Evolutionary conservation across 176 grass and related monocot genomes (phyloP).

Genomic region (Carex pumila): DNA sequence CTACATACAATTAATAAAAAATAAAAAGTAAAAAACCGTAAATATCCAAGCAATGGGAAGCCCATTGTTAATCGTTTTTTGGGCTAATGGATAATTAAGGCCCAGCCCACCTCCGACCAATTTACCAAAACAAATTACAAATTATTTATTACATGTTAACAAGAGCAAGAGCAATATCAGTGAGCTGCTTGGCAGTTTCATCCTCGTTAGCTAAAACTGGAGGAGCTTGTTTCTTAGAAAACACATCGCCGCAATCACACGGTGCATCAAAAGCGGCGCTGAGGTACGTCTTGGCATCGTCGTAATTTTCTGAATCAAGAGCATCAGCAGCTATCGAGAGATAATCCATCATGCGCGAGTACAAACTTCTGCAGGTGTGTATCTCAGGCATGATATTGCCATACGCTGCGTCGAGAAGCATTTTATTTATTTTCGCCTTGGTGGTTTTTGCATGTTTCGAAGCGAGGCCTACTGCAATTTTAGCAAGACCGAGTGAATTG

Average conservation of each 20-base stretch:
- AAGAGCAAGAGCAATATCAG: slow-evolving; percentile 35
- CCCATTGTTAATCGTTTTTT: no score
- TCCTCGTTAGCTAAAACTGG: slow-evolving; percentile 42
- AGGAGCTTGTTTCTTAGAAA: slow-evolving; percentile 37
- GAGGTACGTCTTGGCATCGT: slow-evolving; percentile 37
- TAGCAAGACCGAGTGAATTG: slow-evolving; percentile 32
- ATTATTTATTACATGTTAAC: not conserved
- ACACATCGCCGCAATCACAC: slow-evolving; percentile 48
- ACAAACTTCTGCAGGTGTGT: slow-evolving; percentile 40
- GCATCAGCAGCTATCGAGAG: slow-evolving; percentile 27
- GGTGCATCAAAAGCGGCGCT: slow-evolving; percentile 40
- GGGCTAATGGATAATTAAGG: not conserved
- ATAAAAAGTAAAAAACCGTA: no score
- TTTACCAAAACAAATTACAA: not conserved
- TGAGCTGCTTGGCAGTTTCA: slow-evolving; percentile 45
- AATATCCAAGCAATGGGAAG: no score
- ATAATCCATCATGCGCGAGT: slow-evolving; percentile 45
- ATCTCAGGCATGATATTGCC: not conserved
- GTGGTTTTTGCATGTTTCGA: slow-evolving; percentile 32
- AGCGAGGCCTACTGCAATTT: slow-evolving; percentile 33
- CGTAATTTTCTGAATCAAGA: slow-evolving; percentile 10
- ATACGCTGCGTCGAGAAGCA: slow-evolving; percentile 23
- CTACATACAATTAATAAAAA: no score
- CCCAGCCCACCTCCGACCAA: not conserved
- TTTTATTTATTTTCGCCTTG: slow-evolving; percentile 20